Evolutionary conservation across 495 filamentous ascomycete genomes (phyloP).

Genomic region (Filosporella fistucella): DNA sequence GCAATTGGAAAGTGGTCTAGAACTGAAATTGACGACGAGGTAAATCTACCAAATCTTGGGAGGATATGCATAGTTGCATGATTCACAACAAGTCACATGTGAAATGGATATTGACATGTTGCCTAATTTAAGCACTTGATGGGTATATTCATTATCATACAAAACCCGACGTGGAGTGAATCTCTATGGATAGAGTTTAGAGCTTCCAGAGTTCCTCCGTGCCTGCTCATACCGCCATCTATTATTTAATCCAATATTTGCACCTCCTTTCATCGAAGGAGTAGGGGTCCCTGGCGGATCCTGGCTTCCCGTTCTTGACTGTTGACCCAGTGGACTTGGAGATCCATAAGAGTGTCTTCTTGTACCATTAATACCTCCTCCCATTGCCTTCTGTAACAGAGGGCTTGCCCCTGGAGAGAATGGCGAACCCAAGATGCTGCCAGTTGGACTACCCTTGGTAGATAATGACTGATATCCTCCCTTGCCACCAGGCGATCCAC

Average conservation of each 20-base stretch:
- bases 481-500: slow-evolving; percentile 41
- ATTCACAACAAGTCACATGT: too few relatives aligned
- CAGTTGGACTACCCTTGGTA: slow-evolving; percentile 33
- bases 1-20: neutral
- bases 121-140: too few relatives aligned
- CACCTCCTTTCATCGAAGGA: slow-evolving; percentile 52
- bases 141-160: slow-evolving; percentile 21
- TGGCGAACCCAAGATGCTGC: slow-evolving; percentile 27
- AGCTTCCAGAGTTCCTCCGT: slow-evolving; percentile 39
- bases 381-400: slow-evolving; percentile 63
- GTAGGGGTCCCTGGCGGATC: slow-evolving; percentile 58
- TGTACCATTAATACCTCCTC: slow-evolving; percentile 40
- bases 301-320: slow-evolving; percentile 25
- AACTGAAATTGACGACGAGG: too few relatives aligned
- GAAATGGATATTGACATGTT: too few relatives aligned
- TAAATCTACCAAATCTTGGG: too few relatives aligned
- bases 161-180: too few relatives aligned
- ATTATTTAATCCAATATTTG: slow-evolving; percentile 71
- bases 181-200: slow-evolving; percentile 25
- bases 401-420: slow-evolving; percentile 47
- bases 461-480: slow-evolving; percentile 41
- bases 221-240: slow-evolving; percentile 90
- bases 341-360: slow-evolving; percentile 60
- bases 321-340: slow-evolving; percentile 40
- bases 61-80: too few relatives aligned